phyloP scores from a whole-genome alignment of 1,139 yeast species.

The Kurtzmaniella quercitrusa region DNA sequence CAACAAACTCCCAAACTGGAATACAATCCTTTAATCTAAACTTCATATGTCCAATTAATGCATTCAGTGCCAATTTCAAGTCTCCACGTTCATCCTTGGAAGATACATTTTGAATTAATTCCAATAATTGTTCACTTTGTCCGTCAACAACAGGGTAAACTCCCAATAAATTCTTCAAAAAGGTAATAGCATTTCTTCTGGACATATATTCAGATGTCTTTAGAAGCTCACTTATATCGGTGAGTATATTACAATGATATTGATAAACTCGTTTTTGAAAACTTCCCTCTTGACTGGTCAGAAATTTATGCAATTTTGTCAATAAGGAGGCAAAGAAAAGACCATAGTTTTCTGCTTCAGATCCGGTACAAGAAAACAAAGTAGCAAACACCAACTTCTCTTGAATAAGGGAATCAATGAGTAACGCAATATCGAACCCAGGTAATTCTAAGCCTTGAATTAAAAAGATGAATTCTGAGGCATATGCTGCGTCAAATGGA shows the following conservation, averaged over 20 bases:
- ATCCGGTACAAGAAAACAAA: conserved; percentile 65
- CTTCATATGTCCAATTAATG: conserved; percentile 68
- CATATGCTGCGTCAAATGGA: conserved; percentile 77
- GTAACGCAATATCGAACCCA: conserved; percentile 39
- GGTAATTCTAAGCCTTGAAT: conserved; percentile 41
- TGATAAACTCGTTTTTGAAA: conserved; percentile 43
- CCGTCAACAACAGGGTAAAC: conserved; percentile 67
- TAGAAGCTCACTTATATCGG: conserved; percentile 47
- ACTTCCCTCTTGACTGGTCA: conserved; percentile 20
- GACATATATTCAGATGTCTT: conserved; percentile 68
- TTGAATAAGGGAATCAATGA: conserved; percentile 49
- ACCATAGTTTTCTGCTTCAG: conserved; percentile 82
- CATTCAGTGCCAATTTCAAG: conserved; percentile 72
- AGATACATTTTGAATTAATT: conserved; percentile 46
- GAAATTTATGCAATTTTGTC: conserved; percentile 43
- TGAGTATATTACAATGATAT: conserved; percentile 52
- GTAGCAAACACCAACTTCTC: conserved; percentile 53
- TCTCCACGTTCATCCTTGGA: conserved; percentile 69
- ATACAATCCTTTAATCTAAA: conserved; percentile 57
- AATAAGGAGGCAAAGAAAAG: conserved; percentile 63
- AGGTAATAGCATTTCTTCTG: conserved; percentile 74
- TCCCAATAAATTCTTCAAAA: conserved; percentile 63
- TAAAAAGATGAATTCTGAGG: conserved; percentile 57
- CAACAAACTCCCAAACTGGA: conserved; percentile 54
- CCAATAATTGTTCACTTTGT: conserved; percentile 56